Evolutionary conservation across 1,139 yeast genomes (phyloP), one percentile per base, ranked within the genome.

Genomic region (Geotrichum fermentans): DNA sequence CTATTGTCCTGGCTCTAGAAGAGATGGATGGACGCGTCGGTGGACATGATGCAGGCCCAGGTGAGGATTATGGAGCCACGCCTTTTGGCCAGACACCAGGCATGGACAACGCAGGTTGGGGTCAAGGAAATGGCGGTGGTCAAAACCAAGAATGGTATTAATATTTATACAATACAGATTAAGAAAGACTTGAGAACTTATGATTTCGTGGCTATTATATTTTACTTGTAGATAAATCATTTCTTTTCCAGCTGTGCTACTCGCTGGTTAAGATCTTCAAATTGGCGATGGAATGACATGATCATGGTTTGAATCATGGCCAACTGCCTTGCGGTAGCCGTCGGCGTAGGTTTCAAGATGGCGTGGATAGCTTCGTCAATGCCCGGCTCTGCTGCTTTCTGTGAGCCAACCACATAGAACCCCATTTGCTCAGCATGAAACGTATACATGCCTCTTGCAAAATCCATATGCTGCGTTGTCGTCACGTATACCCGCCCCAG

Each of bases 1-100:
- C 88, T 52, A 82, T 92, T 51, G 81, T 92, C 45, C 79, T 86
- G 63, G 95, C 92, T 55, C 72, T 92, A 53, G 86, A 83, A 58
- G 79, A 61, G 34, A 50, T 55, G 40, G 63, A 59, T 17, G 46
- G 44, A n/a, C 44, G 46, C 29, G 37, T 32, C 16, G 47, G 37
- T 2, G 49, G 35, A 13, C 43, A 28, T 20, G 43, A 42, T 16
- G 43, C 28, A 8, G 43, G 36, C 18, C 43, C 39, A 6, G 46
- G 46, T 17, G 50, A 38, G 21, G 47, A 28, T 7, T 43, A 49
- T 21, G 41, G 44, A 10, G 41, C 38, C 13, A 46, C 50, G 20
- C 51, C 45, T 3, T 50, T 42, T 40, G 52, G 47, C 21, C 50
- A 43, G 18, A 48, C 51, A 1, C 51, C 51, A 2, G 44, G 44